Evolutionary conservation across 129 eudicot species (phyloP), one percentile per base, ranked within the genome.

Genomic region (Oenanthe sinensis): DNA sequence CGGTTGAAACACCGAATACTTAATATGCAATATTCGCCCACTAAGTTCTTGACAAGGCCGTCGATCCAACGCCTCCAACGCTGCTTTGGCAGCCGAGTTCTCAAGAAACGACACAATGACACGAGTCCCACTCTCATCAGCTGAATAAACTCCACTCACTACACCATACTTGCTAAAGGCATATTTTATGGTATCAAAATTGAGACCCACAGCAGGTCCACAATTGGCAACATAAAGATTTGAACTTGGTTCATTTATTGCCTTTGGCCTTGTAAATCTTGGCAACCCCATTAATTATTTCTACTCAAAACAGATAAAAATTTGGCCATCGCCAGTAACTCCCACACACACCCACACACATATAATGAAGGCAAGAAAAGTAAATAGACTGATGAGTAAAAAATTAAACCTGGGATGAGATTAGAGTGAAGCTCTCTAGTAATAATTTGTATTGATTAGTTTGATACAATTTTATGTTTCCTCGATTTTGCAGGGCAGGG

Each of bases 211-310:
- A 49, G 96, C 92, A 11, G 98, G 98, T 17, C 98, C 98, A 77
- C 97, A 91, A 81, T 94, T 94, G 30, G 98, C 97, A 44, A 94
- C 97, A 71, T 87, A 94, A 67, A 94, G 97, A 83, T 93, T 90
- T 24, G 88, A 86, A 77, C 92, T 87, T 19, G 81, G 76, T 48
- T 74, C 80, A 30, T 77, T 71, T 75, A 68, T 78, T 39, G 82
- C 90, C 70, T 84, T 90, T 37, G 96, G 97, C 45, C 87, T 87
- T 8, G 88, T 79, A 84, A 93, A 91, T 79, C 89, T 89, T 77
- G 91, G 95, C 83, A 89, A 83, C 42, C 90, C 94, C 98, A 93
- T 92, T 44, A 30, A 2, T 44, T 50, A 46, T 22, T 46, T 43
- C 76, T 73, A 73, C 1, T 46, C 9, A 37, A 60, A 60, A 24